Evolutionary conservation across 2,329 filamentous ascomycete genomes (phyloP), one percentile per base, ranked within the genome.

Genomic region (Pseudopithomyces chartarum): DNA sequence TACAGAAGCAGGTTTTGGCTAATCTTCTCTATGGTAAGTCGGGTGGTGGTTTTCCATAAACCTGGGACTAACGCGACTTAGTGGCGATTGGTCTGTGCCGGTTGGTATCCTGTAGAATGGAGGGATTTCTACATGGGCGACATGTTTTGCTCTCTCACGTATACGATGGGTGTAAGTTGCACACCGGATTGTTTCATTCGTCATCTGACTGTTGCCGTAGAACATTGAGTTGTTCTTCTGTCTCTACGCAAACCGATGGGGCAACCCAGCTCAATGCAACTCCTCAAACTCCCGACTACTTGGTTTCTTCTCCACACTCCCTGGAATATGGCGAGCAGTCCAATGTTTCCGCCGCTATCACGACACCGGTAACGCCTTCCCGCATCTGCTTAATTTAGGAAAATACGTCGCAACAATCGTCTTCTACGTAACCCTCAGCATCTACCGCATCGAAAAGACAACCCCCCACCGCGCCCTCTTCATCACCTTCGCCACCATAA

Each of bases 141-240:
- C 73, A 97, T 98, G 82, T 97, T 96, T 76, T 98, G 94, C 76
- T 98, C 95, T 2, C 82, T 96, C 54, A 96, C 93, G 6, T 99
- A 99, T 75, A 85, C 89, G 15, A 91, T 91, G 76, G 89, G 91
- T 58, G 91, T 94, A 82, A 80, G 90, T 85, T 20, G 11, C 38
- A 45, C 11, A 13, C 32, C 19, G 10, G 17, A 23, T 20, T 12
- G 36, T 45, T 33, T 17, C 6, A 10, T 1, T n/a, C 7, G 43
- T 11, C 38, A n/a, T 42, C 54, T 65, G 23, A 64, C 32, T 8
- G 23, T 42, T 33, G 20, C 1, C n/a, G 5, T 29, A 75, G 89
- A 97, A 98, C 69, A 84, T 97, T 38, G 91, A 92, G 66, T 81
- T 98, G 0, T 97, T 98, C 79, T 97, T 97, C 75, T 99, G 95